Evolutionary conservation across 202 grass and related monocot genomes (phyloP).

Genomic region (Brachypodium distachyon): DNA sequence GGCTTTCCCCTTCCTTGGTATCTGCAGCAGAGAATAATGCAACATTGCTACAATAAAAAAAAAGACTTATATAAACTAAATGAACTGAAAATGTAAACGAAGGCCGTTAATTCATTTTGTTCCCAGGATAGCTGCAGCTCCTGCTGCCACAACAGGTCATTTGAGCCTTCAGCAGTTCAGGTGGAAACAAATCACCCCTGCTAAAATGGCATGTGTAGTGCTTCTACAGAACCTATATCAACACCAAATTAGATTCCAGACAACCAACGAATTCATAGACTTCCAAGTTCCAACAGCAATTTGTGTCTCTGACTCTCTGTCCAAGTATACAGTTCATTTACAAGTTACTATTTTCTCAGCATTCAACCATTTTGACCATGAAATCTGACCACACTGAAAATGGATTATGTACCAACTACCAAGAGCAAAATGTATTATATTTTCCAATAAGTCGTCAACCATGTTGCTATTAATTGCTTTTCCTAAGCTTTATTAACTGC

Average conservation of each 20-base stretch:
- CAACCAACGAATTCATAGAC: no score
- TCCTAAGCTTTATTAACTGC: neutral
- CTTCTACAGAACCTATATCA: neutral
- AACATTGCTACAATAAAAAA: neutral
- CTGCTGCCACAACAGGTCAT: neutral
- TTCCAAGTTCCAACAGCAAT: no score
- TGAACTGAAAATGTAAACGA: neutral
- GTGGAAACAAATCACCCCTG: neutral
- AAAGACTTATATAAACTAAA: neutral
- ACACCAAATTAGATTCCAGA: neutral
- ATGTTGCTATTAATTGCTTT: neutral
- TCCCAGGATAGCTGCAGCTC: neutral
- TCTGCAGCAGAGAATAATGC: conserved; percentile 32
- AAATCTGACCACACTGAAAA: neutral
- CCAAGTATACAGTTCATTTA: neutral
- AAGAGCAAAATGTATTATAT: neutral
- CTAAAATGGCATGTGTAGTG: neutral
- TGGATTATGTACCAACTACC: neutral
- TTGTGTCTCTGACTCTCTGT: no score
- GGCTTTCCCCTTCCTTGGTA: conserved; percentile 72
- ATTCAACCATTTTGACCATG: neutral
- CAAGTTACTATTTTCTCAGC: neutral
- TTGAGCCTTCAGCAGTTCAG: neutral
- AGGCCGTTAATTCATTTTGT: neutral
- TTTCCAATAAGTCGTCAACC: neutral